Evolutionary conservation across 805 yeast species (phyloP).

Genomic region (Yarrowia divulgata): DNA sequence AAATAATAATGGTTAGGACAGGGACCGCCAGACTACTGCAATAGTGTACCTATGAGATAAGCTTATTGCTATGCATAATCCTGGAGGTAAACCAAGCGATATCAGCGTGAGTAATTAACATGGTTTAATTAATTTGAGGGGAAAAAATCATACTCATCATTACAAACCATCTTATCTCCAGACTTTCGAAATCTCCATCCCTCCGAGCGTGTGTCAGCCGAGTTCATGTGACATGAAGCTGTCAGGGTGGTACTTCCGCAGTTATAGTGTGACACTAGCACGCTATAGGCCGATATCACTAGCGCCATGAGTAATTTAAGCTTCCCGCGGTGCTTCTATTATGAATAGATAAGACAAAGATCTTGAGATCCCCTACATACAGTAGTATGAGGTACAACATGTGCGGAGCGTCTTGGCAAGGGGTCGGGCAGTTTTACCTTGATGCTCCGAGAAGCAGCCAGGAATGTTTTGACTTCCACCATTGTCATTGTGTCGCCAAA

Average conservation of each 20-base stretch:
- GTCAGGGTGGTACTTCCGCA: background rate
- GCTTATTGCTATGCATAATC: slow-evolving; percentile 14
- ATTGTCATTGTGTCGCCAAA: background rate
- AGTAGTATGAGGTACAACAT: background rate
- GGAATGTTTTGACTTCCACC: too few relatives aligned
- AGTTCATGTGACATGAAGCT: slow-evolving; percentile 4
- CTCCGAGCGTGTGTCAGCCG: background rate
- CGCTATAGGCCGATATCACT: background rate
- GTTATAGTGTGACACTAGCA: slow-evolving; percentile 6
- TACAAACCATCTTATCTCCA: background rate
- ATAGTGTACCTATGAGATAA: background rate
- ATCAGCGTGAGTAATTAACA: too few relatives aligned
- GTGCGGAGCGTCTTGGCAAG: too few relatives aligned
- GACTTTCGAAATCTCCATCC: background rate
- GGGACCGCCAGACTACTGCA: background rate
- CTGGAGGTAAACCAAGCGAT: background rate
- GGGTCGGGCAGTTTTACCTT: too few relatives aligned
- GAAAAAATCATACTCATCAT: background rate
- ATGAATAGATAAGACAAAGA: slow-evolving; percentile 6
- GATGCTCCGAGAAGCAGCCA: background rate
- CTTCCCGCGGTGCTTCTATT: background rate
- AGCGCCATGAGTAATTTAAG: background rate
- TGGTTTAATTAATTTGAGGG: background rate
- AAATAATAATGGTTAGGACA: background rate
- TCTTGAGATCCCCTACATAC: background rate